Percentiles rank a stretch among this genome's conserved stretches.
Conservation (phyloP, 139 green algal genomes). For the Parachlorella kessleri region DNA sequence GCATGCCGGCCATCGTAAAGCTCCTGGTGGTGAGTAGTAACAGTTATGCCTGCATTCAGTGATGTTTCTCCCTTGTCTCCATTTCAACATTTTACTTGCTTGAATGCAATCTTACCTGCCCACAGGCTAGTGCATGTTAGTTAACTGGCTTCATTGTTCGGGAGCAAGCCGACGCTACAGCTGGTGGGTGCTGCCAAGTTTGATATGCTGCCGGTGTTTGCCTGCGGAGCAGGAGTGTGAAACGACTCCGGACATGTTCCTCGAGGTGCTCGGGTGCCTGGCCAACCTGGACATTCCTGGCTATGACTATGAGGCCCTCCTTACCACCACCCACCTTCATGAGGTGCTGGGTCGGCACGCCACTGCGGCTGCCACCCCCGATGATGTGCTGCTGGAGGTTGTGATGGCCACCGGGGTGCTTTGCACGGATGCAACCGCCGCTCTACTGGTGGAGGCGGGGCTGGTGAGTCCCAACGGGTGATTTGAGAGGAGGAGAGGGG, state of each 20-base stretch:
- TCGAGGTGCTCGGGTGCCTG: constrained; percentile 80
- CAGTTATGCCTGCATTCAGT: too few relatives aligned
- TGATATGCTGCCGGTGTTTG: too few relatives aligned
- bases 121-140: too few relatives aligned
- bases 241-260: constrained; percentile 58
- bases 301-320: constrained; percentile 66
- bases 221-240: not conserved
- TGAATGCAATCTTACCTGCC: too few relatives aligned
- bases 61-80: too few relatives aligned
- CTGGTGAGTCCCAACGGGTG: too few relatives aligned
- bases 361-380: constrained; percentile 52
- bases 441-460: constrained; percentile 53
- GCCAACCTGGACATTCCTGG: constrained; percentile 77
- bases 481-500: too few relatives aligned
- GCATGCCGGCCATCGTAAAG: constrained; percentile 65
- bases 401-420: constrained; percentile 75
- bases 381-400: constrained; percentile 78
- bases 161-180: too few relatives aligned
- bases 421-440: constrained; percentile 51
- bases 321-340: constrained; percentile 67
- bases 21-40: constrained; percentile 71
- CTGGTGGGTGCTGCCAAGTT: too few relatives aligned
- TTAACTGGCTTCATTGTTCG: too few relatives aligned
- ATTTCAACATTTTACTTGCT: too few relatives aligned
- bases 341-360: constrained; percentile 63